Base-by-base conservation (phyloP, 257 asterid species). In the Nicotiana benthamiana region DNA sequence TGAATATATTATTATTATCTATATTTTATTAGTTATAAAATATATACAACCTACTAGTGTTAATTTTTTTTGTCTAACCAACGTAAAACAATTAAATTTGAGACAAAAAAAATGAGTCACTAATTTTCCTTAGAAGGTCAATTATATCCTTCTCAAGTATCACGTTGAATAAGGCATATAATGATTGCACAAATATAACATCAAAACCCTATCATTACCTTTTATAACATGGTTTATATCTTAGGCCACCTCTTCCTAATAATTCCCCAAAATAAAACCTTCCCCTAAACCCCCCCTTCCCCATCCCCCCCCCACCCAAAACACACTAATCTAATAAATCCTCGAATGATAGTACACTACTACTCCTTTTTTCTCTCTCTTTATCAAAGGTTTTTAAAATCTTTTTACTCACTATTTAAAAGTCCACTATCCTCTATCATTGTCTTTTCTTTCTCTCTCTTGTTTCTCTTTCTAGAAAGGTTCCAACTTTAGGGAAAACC, bases 131-230 rank as follows among this genome's bases (percentile, higher is more conserved):
- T 6, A 0, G 12, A 34, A 22, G 77, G 77, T 22, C 60, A 22
- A 46, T 72, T 13, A 74, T 74, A 74, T 74, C 40, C 16, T 74
- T 74, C 40, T 48, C 56, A 48, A 48, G 61, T 48, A 9, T 43
- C 59, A 48, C 61, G 61, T 72, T 72, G 75, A 62, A 80, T 40
- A 56, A 36, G 51, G 68, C 22, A 60, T 77, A 61, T 79, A 81
- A 88, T 91, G 87, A 91, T 89, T 86, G 85, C 62, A 51, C 53
- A 80, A 83, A 83, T 87, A 84, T 84, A 86, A 82, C 80, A 80
- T 81, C 85, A 63, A 28, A 36, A 26, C 26, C 85, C 86, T 89
- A 89, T 91, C 90, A 88, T 90, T 82, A 79, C 89, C 89, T 86
- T 87, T 86, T 82, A 75, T 84, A 87, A 80, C 83, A 70, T 22